Percentiles rank a stretch among this genome's conserved stretches.
Conservation (phyloP, 331 rosid genomes). For the Acacia pycnantha region DNA sequence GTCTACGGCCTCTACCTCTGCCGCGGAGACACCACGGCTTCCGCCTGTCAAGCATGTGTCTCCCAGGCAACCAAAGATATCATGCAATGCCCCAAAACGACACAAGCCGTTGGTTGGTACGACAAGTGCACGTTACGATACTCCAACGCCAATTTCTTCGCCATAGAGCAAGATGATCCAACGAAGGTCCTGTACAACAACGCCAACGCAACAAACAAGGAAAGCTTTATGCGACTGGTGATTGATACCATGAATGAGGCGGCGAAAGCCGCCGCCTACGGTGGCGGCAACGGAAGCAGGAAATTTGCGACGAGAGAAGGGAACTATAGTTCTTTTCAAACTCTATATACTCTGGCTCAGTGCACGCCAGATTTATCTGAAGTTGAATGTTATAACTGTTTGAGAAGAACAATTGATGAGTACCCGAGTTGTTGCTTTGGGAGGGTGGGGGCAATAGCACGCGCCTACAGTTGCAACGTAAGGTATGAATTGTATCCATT, state of each 20-base stretch:
- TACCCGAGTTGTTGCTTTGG: neutral
- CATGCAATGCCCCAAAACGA: neutral
- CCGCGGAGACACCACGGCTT: constrained; percentile 29
- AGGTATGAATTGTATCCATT: constrained; percentile 29
- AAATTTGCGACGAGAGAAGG: constrained; percentile 28
- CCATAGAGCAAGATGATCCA: neutral
- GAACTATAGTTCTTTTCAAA: neutral
- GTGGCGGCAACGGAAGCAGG: neutral
- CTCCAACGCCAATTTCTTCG: constrained; percentile 7
- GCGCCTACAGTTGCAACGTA: constrained; percentile 31
- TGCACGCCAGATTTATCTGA: constrained; percentile 33
- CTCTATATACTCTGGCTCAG: constrained; percentile 39
- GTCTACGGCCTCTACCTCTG: constrained; percentile 42
- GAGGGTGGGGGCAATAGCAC: constrained; percentile 17
- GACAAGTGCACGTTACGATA: constrained; percentile 26
- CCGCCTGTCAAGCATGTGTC: constrained; percentile 4
- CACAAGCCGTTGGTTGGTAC: neutral
- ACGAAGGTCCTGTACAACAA: neutral
- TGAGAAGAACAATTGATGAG: neutral
- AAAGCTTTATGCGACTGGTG: neutral
- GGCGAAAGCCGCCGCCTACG: neutral
- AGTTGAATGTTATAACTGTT: constrained; percentile 19
- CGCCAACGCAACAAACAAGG: neutral
- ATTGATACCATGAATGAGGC: neutral
- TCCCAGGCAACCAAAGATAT: neutral